Evolutionary conservation across 495 filamentous ascomycete genomes (phyloP).

Genomic region (Aspergillus baeticus): DNA sequence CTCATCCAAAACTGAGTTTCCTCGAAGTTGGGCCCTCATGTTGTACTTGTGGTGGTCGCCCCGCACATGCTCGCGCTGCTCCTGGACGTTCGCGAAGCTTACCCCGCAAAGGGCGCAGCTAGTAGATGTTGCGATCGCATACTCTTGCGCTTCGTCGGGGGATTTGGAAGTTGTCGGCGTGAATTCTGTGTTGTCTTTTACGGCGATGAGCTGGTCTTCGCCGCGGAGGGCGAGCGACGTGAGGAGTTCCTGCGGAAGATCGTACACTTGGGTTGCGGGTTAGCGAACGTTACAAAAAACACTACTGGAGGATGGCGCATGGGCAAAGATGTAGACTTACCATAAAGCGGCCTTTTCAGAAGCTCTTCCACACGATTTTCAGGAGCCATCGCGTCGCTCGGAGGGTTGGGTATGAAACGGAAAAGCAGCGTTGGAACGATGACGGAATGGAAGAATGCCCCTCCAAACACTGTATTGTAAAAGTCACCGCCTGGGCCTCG

Average conservation of each 20-base stretch:
- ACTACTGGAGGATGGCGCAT: not conserved
- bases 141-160: slow-evolving; percentile 37
- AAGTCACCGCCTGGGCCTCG: slow-evolving; percentile 7
- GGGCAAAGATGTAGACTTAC: slow-evolving; percentile 32
- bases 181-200: slow-evolving; percentile 22
- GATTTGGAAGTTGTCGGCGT: slow-evolving; percentile 20
- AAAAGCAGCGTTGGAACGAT: not conserved
- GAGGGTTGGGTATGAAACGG: not conserved
- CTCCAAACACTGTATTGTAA: not conserved
- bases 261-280: slow-evolving; percentile 63
- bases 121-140: slow-evolving; percentile 59
- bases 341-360: slow-evolving; percentile 63
- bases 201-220: slow-evolving; percentile 30
- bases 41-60: slow-evolving; percentile 97
- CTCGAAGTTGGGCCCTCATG: slow-evolving; percentile 81
- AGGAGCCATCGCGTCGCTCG: slow-evolving; percentile 17
- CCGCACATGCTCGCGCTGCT: slow-evolving; percentile 80
- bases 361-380: slow-evolving; percentile 44
- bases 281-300: slow-evolving; percentile 14
- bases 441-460: slow-evolving; percentile 5
- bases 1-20: slow-evolving; percentile 66
- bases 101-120: slow-evolving; percentile 80
- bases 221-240: slow-evolving; percentile 62
- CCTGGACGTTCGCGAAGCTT: slow-evolving; percentile 65
- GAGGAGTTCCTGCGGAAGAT: slow-evolving; percentile 78